phyloP scores from a whole-genome alignment of 768 basidiomycete genomes.

The Peribolospora kevripleyi region DNA sequence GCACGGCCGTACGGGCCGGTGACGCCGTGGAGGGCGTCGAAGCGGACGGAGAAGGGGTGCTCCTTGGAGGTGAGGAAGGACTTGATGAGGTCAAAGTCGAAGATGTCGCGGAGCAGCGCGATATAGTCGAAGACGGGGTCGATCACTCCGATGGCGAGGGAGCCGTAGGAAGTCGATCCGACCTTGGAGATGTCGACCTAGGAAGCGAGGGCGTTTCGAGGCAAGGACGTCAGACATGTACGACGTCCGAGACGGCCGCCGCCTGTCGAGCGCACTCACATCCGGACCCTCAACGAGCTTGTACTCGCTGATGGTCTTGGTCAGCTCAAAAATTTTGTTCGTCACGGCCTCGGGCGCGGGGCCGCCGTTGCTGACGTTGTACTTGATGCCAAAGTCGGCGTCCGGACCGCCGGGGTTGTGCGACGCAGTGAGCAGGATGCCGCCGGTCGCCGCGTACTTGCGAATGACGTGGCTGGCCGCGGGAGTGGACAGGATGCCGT shows the following conservation, averaged over 20 bases:
- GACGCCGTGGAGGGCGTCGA: conserved; percentile 88
- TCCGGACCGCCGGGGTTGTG: conserved; percentile 97
- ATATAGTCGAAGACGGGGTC: conserved; percentile 83
- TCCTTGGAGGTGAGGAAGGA: conserved; percentile 50
- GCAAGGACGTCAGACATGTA: neutral
- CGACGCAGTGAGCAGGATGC: conserved; percentile 84
- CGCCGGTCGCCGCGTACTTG: conserved; percentile 85
- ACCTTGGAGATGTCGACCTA: conserved; percentile 66
- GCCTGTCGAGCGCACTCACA: conserved; percentile 26
- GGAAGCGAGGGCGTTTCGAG: neutral
- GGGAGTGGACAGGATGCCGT: conserved; percentile 83
- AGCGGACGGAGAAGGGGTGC: conserved; percentile 50
- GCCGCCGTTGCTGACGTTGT: conserved; percentile 91
- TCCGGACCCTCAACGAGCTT: conserved; percentile 53
- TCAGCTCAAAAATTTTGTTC: conserved; percentile 79
- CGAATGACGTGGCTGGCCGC: conserved; percentile 90
- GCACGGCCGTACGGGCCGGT: conserved; percentile 87
- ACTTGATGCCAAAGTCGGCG: conserved; percentile 98
- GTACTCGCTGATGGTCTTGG: conserved; percentile 65
- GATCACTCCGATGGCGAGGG: conserved; percentile 64
- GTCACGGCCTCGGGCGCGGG: conserved; percentile 92
- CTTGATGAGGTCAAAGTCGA: conserved; percentile 83
- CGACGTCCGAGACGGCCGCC: neutral
- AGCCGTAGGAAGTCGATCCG: conserved; percentile 56
- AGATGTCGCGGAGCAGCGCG: conserved; percentile 57